A percentile compares a stretch with the other conserved stretches of the same genome.
Conservation (phyloP, 2,329 filamentous ascomycete species). For the Fusarium sp. region DNA sequence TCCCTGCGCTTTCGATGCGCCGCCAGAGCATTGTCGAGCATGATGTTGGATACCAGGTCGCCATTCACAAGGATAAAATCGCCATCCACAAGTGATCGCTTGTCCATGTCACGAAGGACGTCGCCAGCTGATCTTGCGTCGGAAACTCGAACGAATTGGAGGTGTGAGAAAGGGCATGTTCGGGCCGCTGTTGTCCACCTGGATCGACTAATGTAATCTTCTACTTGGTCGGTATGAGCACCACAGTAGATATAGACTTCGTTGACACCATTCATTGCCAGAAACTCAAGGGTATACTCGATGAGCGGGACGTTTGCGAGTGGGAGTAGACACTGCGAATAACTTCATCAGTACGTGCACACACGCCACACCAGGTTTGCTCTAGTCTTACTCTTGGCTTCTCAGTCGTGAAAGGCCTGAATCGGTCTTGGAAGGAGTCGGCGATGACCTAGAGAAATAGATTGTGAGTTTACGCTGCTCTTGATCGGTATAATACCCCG, state of each 20-base stretch:
- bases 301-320: constrained; percentile 94
- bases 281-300: constrained; percentile 96
- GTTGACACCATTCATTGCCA: constrained; percentile 94
- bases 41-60: constrained; percentile 89
- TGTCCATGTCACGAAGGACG: constrained; percentile 92
- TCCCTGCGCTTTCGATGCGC: constrained; percentile 84
- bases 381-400: constrained; percentile 77
- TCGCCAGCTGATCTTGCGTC: constrained; percentile 90
- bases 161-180: constrained; percentile 75
- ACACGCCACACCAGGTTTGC: neutral
- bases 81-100: constrained; percentile 83
- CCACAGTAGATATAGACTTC: constrained; percentile 94
- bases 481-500: constrained; percentile 42
- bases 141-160: constrained; percentile 86
- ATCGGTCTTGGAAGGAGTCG: constrained; percentile 94
- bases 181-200: constrained; percentile 71
- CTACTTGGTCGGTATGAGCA: constrained; percentile 86
- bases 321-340: constrained; percentile 83
- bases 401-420: constrained; percentile 88
- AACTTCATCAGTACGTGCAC: constrained; percentile 34
- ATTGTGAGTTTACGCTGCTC: constrained; percentile 38
- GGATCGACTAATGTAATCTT: constrained; percentile 85
- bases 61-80: constrained; percentile 95
- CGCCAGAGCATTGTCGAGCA: constrained; percentile 81
- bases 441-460: constrained; percentile 76